These are phyloP conservation scores for Millerozyma miso DNA, from an alignment of 805 yeast genomes.

Conservation along the genomic window DNA sequence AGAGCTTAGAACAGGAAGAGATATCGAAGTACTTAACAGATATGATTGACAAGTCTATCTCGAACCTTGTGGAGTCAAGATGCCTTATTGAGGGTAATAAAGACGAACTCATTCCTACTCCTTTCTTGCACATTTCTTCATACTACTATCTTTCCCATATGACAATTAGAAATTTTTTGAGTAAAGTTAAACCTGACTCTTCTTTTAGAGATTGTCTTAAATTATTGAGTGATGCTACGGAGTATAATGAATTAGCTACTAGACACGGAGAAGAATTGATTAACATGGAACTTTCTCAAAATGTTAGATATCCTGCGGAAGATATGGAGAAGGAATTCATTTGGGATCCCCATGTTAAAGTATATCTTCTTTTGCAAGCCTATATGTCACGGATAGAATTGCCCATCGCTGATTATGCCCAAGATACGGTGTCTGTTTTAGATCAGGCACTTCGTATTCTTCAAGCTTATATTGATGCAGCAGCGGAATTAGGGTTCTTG, in stretches of 20 bases:
- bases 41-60: constrained; percentile 66
- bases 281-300: constrained; percentile 77
- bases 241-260: constrained; percentile 84
- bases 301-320: constrained; percentile 59
- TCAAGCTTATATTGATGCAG: constrained; percentile 88
- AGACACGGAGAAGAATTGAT: constrained; percentile 89
- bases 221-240: constrained; percentile 60
- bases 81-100: constrained; percentile 55
- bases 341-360: constrained; percentile 87
- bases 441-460: constrained; percentile 93
- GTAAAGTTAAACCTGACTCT: constrained; percentile 43
- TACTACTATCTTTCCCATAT: constrained; percentile 91
- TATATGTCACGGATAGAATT: constrained; percentile 66
- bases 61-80: constrained; percentile 63
- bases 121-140: constrained; percentile 79
- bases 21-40: constrained; percentile 54
- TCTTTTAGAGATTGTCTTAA: constrained; percentile 61
- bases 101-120: constrained; percentile 60
- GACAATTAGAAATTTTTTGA: constrained; percentile 69
- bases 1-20: constrained; percentile 54
- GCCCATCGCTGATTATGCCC: constrained; percentile 93
- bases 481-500: constrained; percentile 76
- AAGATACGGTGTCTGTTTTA: constrained; percentile 87
- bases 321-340: constrained; percentile 57
- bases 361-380: constrained; percentile 69